phyloP scores from a whole-genome alignment of 1,284 basidiomycete species.

The Boletus holoroseus region DNA sequence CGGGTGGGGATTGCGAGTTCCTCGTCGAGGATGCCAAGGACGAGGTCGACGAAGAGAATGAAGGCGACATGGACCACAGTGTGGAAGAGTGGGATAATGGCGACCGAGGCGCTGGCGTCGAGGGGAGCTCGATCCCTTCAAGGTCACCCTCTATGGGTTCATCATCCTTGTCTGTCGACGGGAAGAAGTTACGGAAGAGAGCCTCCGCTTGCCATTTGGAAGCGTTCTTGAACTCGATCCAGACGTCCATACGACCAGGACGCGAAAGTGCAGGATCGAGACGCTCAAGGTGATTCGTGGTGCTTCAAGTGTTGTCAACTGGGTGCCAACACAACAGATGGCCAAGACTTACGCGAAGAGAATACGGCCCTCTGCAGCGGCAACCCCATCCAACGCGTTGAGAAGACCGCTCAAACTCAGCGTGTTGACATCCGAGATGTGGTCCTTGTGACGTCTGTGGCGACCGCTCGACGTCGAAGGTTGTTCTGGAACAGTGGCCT shows the following conservation, averaged over 20 bases:
- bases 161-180: constrained; percentile 51
- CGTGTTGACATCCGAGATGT: constrained; percentile 71
- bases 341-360: constrained; percentile 64
- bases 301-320: constrained; percentile 37
- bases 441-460: constrained; percentile 48
- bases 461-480: constrained; percentile 34
- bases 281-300: constrained; percentile 79
- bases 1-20: constrained; percentile 25
- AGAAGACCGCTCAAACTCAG: constrained; percentile 75
- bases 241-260: constrained; percentile 86
- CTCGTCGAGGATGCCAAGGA: constrained; percentile 30
- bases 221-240: constrained; percentile 83
- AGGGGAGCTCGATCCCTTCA: constrained; percentile 44
- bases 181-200: constrained; percentile 84
- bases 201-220: constrained; percentile 76
- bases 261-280: constrained; percentile 79
- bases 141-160: constrained; percentile 45
- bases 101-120: constrained; percentile 34
- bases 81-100: constrained; percentile 32
- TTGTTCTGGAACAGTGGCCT: constrained; percentile 32
- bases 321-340: neutral
- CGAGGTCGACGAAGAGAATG: constrained; percentile 34
- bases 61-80: constrained; percentile 36
- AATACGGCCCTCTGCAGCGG: constrained; percentile 75
- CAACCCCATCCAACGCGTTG: constrained; percentile 83